phyloP scores from a whole-genome alignment of 1,284 basidiomycete genomes.

The Fomitopsis schrenkii region DNA sequence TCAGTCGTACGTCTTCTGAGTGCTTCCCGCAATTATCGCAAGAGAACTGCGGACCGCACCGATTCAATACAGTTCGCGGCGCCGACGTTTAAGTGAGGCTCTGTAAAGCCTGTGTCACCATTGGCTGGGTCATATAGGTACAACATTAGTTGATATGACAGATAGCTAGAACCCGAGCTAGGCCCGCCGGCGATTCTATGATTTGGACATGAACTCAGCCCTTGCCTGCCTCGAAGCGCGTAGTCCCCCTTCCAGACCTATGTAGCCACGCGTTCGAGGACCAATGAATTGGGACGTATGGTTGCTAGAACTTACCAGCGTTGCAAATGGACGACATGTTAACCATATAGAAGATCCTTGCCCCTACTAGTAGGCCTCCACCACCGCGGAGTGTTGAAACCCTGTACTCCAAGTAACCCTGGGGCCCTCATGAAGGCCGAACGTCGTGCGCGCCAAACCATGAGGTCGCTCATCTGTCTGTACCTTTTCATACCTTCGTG shows the following conservation, averaged over 20 bases:
- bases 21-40: background rate
- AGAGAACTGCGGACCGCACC: background rate
- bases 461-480: background rate
- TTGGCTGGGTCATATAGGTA: background rate
- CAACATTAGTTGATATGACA: background rate
- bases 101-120: background rate
- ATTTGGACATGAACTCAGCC: background rate
- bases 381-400: background rate
- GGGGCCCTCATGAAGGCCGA: background rate
- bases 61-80: background rate
- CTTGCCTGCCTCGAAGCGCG: background rate
- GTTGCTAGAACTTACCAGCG: background rate
- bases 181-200: background rate
- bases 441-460: background rate
- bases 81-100: background rate
- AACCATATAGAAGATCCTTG: background rate
- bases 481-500: background rate
- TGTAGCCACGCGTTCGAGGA: background rate
- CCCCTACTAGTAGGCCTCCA: background rate
- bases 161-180: background rate
- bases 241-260: background rate
- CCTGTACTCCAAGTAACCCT: background rate
- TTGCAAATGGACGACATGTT: background rate
- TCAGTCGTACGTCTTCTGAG: background rate
- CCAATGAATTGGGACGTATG: background rate